Evolutionary conservation across 139 green algal species (phyloP).

Genomic region (Chlorella sp.): DNA sequence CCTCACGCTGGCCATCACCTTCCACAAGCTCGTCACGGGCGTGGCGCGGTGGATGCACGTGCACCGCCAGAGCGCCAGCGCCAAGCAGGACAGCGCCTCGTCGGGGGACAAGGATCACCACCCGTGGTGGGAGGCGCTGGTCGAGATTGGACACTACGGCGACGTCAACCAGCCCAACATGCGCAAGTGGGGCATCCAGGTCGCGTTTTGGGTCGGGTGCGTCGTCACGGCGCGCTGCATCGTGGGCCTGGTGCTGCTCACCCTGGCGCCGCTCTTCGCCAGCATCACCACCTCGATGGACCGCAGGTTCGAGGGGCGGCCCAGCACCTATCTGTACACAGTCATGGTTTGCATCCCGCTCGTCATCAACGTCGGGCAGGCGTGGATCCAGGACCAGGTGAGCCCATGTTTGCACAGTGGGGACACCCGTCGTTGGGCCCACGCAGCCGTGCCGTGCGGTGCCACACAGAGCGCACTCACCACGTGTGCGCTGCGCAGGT

Average conservation of each 20-base stretch:
- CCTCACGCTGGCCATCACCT: conserved; percentile 23
- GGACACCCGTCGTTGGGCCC: background rate
- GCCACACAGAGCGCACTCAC: background rate
- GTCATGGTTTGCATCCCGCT: conserved; percentile 28
- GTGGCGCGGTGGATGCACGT: background rate
- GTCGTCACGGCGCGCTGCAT: conserved; percentile 27
- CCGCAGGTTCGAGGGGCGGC: conserved; percentile 12
- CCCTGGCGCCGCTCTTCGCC: conserved; percentile 2
- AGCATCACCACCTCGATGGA: conserved; percentile 15
- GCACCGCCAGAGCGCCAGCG: background rate
- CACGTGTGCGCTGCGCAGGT: background rate
- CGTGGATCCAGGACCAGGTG: conserved; percentile 45
- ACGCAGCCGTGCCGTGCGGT: background rate
- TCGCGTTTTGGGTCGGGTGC: conserved; percentile 24
- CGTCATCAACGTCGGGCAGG: conserved; percentile 34
- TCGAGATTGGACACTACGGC: conserved; percentile 22
- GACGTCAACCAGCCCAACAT: conserved; percentile 3
- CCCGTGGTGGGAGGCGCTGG: conserved; percentile 13
- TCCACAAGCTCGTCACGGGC: conserved; percentile 11
- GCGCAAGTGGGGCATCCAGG: conserved; percentile 17
- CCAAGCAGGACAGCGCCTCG: background rate
- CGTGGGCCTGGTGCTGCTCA: conserved; percentile 21
- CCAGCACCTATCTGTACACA: conserved; percentile 19
- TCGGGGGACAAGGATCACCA: background rate
- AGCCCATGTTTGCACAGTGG: too few species aligned